These are phyloP conservation scores for Oryza glumipatula DNA, from an alignment of 176 grass and related monocot species.

Conservation along the genomic window DNA sequence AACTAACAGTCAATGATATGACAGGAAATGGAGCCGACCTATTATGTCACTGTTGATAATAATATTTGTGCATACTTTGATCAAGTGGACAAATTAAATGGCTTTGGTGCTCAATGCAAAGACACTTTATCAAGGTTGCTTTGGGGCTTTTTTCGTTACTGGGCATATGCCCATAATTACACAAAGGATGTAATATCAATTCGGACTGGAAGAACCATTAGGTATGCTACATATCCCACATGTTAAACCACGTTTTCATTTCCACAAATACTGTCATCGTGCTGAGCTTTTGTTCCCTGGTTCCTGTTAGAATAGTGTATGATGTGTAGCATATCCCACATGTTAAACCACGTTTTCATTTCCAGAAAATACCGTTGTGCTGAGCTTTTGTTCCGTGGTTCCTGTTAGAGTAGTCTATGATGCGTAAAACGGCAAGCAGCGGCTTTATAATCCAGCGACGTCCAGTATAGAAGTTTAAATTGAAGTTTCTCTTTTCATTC, in stretches of 20 bases:
- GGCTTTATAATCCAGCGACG: slow-evolving; percentile 12
- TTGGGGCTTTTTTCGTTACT: slow-evolving; percentile 98
- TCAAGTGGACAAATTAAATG: slow-evolving; percentile 67
- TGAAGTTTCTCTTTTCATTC: slow-evolving; percentile 6
- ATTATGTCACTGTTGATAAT: slow-evolving; percentile 62
- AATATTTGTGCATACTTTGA: slow-evolving; percentile 79
- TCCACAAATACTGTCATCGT: background rate
- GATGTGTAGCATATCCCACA: background rate
- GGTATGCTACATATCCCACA: slow-evolving; percentile 43
- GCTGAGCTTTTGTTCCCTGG: background rate
- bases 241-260: slow-evolving; percentile 19
- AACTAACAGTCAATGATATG: slow-evolving; percentile 26
- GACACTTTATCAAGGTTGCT: slow-evolving; percentile 77
- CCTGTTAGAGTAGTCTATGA: slow-evolving; percentile 10
- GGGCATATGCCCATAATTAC: slow-evolving; percentile 94
- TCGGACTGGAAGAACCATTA: slow-evolving; percentile 85
- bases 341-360: no score
- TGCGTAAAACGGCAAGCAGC: background rate
- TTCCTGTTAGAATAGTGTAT: slow-evolving; percentile 7
- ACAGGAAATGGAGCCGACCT: slow-evolving; percentile 82
- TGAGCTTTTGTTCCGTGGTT: no score
- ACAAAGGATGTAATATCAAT: slow-evolving; percentile 92
- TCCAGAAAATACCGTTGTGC: no score
- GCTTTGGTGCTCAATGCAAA: slow-evolving; percentile 67
- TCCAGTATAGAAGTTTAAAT: slow-evolving; percentile 8